Evolutionary conservation across 495 filamentous ascomycete species (phyloP), one percentile per base, ranked within the genome.

Genomic region (Tuber aestivum): DNA sequence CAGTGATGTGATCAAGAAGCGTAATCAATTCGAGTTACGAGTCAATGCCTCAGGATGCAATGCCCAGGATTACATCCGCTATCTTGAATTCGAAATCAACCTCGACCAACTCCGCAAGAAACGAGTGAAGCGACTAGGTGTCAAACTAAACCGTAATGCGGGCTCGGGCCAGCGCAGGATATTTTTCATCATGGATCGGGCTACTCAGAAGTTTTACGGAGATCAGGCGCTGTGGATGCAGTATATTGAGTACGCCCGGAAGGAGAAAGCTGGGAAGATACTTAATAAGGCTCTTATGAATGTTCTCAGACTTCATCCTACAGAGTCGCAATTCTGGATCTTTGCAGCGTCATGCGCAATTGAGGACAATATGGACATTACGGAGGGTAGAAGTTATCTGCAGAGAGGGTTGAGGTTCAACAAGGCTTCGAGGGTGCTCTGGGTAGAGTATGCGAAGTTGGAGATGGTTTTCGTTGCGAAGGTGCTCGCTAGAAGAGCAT

Each of bases 21-120:
- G 96, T 75, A 95, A 93, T 81, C 93, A 94, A 79, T 97, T 94
- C 81, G 95, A 99, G 84, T 94, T 97, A 86, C 91, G 90, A 70
- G 87, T 98, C 78, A 92, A 96, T 78, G 89, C 92, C 21, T 89
- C 93, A 14, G 92, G 94, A 70, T 90, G 91, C 61, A 87, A 88
- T 65, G 88, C 93, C 0, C 83, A 87, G 56, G 93, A 97, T 79
- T 99, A 92, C 85, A 89, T 92, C 65, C 89, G 92, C 80, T 99
- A 98, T 86, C 90, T 90, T 37, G 87, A 92, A 75, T 99, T 94
- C 87, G 95, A 99, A 84, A 93, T 93, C 85, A 96, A 94, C 80
- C 87, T 99, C 44, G 94, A 97, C 74, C 82, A 86, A 3, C 88
- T 99, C 35, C 92, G 93, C 50, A 88, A 89, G 77, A 96, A 95